phyloP scores from a whole-genome alignment of 108 stramenopile species.

The Cyclotella kingstonii region DNA sequence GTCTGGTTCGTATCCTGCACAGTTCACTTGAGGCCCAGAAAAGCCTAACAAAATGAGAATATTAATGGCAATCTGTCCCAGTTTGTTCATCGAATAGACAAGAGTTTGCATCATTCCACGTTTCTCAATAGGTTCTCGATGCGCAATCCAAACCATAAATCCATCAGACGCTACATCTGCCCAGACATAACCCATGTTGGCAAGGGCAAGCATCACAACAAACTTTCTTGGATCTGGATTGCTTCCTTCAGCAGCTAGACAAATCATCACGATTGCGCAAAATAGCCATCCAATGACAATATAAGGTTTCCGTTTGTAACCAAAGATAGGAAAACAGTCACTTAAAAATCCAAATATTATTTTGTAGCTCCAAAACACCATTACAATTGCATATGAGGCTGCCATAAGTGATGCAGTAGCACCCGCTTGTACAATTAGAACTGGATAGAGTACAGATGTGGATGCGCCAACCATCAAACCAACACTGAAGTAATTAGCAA shows the following conservation, averaged over 20 bases:
- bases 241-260: constrained; percentile 32
- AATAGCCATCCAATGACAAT: constrained; percentile 47
- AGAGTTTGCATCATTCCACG: constrained; percentile 50
- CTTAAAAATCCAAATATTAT: constrained; percentile 50
- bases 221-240: constrained; percentile 25
- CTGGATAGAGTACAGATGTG: constrained; percentile 42
- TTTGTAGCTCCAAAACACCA: constrained; percentile 52
- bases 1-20: constrained; percentile 45
- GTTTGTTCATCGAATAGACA: constrained; percentile 37
- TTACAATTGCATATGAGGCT: constrained; percentile 36
- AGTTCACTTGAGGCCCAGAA: constrained; percentile 45
- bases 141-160: constrained; percentile 53
- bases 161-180: constrained; percentile 48
- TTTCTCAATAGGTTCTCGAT: constrained; percentile 47
- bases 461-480: constrained; percentile 47
- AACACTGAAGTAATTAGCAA: constrained; percentile 47
- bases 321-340: constrained; percentile 53
- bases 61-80: constrained; percentile 50
- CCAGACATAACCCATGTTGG: constrained; percentile 43
- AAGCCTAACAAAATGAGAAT: constrained; percentile 44
- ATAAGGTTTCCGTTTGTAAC: constrained; percentile 55
- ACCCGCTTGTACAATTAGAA: constrained; percentile 39
- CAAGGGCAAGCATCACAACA: constrained; percentile 34
- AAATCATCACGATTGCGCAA: constrained; percentile 31
- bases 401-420: constrained; percentile 35